Evolutionary conservation across 202 grass and related monocot species (phyloP).

Genomic region (Eragrostis tef): DNA sequence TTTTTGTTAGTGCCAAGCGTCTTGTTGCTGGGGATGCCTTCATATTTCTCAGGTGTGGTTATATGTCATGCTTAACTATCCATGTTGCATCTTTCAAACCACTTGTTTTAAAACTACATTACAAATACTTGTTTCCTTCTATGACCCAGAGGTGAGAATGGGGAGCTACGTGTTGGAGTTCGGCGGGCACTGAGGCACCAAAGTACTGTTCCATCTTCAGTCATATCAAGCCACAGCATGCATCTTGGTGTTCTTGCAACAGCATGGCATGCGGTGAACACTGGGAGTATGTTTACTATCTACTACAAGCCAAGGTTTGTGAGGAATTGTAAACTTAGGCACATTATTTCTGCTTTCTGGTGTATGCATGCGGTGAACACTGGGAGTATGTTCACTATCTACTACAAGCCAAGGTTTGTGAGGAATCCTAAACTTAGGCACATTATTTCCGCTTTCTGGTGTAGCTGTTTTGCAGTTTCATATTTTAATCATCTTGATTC

Average conservation of each 20-base stretch:
- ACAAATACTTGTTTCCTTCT: constrained; percentile 24
- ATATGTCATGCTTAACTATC: neutral
- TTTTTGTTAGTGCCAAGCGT: constrained; percentile 80
- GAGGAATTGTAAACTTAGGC: neutral
- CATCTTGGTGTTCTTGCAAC: constrained; percentile 96
- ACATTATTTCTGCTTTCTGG: constrained; percentile 12
- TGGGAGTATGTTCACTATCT: constrained; percentile 82
- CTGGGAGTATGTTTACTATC: constrained; percentile 81
- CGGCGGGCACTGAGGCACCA: constrained; percentile 78
- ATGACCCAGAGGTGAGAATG: constrained; percentile 69
- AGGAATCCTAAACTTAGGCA: neutral
- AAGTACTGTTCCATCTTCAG: constrained; percentile 77
- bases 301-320: constrained; percentile 94
- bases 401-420: constrained; percentile 89
- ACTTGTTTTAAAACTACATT: constrained; percentile 1
- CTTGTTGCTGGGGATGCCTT: constrained; percentile 87
- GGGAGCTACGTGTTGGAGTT: constrained; percentile 83
- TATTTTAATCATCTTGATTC: constrained; percentile 9
- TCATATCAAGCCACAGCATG: constrained; percentile 95
- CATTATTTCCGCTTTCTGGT: constrained; percentile 20
- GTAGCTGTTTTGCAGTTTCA: constrained; percentile 13
- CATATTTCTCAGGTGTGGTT: constrained; percentile 80
- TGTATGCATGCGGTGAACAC: constrained; percentile 77
- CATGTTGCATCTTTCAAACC: constrained; percentile 23
- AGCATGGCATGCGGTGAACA: constrained; percentile 85